phyloP scores from a whole-genome alignment of 441 rosid genomes.

The Jatropha multifida region DNA sequence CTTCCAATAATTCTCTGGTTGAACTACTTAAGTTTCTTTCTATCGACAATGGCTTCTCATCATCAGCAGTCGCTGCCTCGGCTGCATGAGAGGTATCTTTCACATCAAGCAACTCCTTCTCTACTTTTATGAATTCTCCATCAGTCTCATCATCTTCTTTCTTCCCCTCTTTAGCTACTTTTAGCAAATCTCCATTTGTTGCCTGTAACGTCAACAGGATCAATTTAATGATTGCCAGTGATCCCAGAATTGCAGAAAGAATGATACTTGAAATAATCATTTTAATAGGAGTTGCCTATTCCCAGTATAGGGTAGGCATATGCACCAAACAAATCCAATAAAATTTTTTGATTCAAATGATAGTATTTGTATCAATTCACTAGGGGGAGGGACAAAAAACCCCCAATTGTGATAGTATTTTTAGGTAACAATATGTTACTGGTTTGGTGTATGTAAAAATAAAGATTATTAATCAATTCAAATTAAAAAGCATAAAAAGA shows the following conservation, averaged over 20 bases:
- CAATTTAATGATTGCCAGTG: background rate
- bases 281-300: background rate
- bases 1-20: constrained; percentile 70
- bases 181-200: constrained; percentile 44
- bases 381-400: too few relatives aligned
- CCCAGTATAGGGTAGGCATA: too few relatives aligned
- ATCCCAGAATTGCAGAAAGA: background rate
- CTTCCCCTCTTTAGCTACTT: constrained; percentile 46
- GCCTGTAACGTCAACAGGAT: constrained; percentile 38
- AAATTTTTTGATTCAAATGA: too few relatives aligned
- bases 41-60: constrained; percentile 33
- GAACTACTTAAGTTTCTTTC: constrained; percentile 62
- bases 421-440: background rate
- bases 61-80: constrained; percentile 29
- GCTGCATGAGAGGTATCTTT: constrained; percentile 49
- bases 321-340: too few relatives aligned
- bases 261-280: background rate
- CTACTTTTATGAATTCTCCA: constrained; percentile 95
- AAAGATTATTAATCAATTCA: background rate
- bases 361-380: too few relatives aligned
- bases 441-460: background rate
- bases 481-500: background rate
- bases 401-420: too few relatives aligned
- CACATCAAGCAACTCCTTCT: constrained; percentile 69
- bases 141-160: constrained; percentile 87